Conservation (phyloP, 805 yeast genomes). For the Lachancea waltii region DNA sequence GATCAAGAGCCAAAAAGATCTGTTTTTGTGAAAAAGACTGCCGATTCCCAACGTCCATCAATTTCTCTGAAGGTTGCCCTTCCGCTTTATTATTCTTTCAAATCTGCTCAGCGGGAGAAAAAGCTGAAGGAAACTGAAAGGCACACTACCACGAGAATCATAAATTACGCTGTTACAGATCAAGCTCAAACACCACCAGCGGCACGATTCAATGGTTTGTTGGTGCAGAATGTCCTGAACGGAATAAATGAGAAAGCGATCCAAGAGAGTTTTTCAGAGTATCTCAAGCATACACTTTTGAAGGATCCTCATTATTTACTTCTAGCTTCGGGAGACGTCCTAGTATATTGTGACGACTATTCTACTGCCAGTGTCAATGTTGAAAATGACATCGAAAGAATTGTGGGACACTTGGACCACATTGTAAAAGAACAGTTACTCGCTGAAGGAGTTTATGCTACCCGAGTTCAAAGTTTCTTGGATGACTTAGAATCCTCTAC, state of each 20-base stretch:
- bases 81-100: conserved; percentile 41
- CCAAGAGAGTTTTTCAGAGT: conserved; percentile 30
- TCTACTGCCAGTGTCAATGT: conserved; percentile 33
- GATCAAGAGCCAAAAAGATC: conserved; percentile 76
- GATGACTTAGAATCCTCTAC: no score
- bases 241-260: conserved; percentile 47
- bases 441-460: conserved; percentile 21
- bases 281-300: conserved; percentile 25
- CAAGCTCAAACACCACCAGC: conserved; percentile 10
- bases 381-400: conserved; percentile 38
- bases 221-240: conserved; percentile 45
- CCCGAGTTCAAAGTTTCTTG: conserved; percentile 16
- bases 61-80: conserved; percentile 26
- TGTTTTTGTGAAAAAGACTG: conserved; percentile 48
- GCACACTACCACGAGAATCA: conserved; percentile 18
- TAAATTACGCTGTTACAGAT: conserved; percentile 22
- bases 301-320: conserved; percentile 21
- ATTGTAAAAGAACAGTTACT: conserved; percentile 22
- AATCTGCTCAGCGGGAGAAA: conserved; percentile 31
- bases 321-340: conserved; percentile 9
- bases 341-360: conserved; percentile 31
- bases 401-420: conserved; percentile 33
- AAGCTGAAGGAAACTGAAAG: conserved; percentile 27
- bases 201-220: conserved; percentile 45
- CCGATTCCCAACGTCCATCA: conserved; percentile 22